Base-by-base conservation (phyloP, 2,329 filamentous ascomycete species). In the Fusarium anthophilum region DNA sequence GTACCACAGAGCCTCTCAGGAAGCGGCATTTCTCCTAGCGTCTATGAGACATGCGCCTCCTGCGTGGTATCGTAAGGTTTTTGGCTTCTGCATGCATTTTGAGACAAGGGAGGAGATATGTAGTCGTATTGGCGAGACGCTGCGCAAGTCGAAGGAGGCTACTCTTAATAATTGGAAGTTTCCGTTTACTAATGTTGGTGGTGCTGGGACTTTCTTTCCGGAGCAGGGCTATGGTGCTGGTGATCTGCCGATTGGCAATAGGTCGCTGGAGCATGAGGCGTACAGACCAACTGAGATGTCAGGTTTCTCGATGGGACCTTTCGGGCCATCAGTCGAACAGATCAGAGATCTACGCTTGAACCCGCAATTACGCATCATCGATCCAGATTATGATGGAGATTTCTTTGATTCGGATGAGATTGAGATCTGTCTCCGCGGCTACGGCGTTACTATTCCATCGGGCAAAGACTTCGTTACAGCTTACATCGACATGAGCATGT, bases 81-180 rank as follows among this genome's bases (percentile, higher is more conserved):
- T 67, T 22, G 64, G 64, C 0, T 67, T 67, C 17, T 67, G 64
- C 4, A 18, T 67, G 50, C 64, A 67, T 22, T 67, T 67, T 1
- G 64, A 67, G 9, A 67, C 64, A 1, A 18, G 51, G 11, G 64
- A 67, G 2, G 64, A 67, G 20, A 67, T 67, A 12, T 35, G 22
- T 6, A 26, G 38, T 13, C 64, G 64, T 0, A 8, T 67, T 8
- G 51, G 43, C 0, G 51, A 66, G 8, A 15, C 26, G 20, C 17
- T 67, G 4, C 26, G 64, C 0, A 66, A 50, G 22, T 28, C 50
- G 5, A 54, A 18, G 2, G 44, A 66, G 8, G 13, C 10, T 1
- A 51, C 64, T 1, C 22, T 67, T 24, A 67, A 67, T 41, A 67
- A 66, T 39, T 67, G 64, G 64, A 51, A 13, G 15, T 59, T 35